These are phyloP conservation scores for Leccinum subfulvum DNA, from an alignment of 1,284 basidiomycete species.

Conservation along the genomic window DNA sequence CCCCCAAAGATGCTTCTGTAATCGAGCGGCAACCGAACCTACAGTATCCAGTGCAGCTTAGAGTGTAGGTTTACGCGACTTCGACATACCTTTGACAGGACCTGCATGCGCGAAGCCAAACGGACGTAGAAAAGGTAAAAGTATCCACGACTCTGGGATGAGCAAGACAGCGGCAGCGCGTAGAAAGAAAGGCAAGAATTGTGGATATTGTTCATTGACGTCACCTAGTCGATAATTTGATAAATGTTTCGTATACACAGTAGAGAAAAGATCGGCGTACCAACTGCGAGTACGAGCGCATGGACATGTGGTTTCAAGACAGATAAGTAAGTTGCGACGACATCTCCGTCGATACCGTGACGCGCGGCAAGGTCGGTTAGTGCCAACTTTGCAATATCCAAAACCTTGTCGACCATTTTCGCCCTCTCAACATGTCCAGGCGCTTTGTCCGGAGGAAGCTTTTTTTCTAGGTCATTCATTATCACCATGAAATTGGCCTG, in stretches of 20 bases:
- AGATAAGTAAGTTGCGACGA: background rate
- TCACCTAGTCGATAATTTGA: slow-evolving; percentile 11
- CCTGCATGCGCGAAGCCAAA: slow-evolving; percentile 23
- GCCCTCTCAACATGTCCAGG: background rate
- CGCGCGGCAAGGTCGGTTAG: slow-evolving; percentile 1
- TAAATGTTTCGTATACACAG: background rate
- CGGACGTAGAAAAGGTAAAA: background rate
- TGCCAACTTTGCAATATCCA: slow-evolving; percentile 1
- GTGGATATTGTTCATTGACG: slow-evolving; percentile 17
- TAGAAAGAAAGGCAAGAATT: slow-evolving; percentile 6
- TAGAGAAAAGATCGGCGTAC: slow-evolving; percentile 4
- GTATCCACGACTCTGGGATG: slow-evolving; percentile 15
- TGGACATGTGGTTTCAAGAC: background rate
- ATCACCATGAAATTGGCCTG: slow-evolving; percentile 2
- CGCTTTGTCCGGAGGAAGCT: background rate
- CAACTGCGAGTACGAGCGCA: slow-evolving; percentile 6
- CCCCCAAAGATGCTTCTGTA: slow-evolving; percentile 3
- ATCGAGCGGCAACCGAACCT: background rate
- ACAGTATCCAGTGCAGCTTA: background rate
- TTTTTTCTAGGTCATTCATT: background rate
- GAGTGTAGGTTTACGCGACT: slow-evolving; percentile 6
- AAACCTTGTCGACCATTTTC: slow-evolving; percentile 6
- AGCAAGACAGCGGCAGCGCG: slow-evolving; percentile 11
- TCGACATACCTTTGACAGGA: slow-evolving; percentile 9
- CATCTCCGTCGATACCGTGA: slow-evolving; percentile 3